Evolutionary conservation across 2,329 filamentous ascomycete genomes (phyloP).

Genomic region (Stachybotrys chartarum): DNA sequence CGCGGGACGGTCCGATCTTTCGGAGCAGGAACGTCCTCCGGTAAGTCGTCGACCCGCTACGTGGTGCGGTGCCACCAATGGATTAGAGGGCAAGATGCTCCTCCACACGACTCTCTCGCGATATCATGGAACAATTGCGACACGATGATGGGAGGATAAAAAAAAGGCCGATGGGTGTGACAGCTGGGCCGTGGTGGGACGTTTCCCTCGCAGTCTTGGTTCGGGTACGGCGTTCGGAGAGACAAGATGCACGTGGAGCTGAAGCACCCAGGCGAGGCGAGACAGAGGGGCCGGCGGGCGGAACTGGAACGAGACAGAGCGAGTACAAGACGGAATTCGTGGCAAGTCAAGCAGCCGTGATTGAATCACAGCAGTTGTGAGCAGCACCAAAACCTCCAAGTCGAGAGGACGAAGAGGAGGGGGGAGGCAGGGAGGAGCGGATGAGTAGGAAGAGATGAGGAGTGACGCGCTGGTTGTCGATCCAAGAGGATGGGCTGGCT

Average conservation of each 20-base stretch:
- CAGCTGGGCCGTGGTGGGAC: neutral
- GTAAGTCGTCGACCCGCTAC: neutral
- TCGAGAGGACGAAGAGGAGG: neutral
- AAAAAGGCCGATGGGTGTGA: neutral
- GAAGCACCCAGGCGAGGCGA: neutral
- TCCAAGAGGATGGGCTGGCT: neutral
- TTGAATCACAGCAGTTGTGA: too few relatives aligned
- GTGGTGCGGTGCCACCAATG: neutral
- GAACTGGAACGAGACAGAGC: neutral
- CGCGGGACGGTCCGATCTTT: slow-evolving; percentile 2
- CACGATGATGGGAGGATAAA: neutral
- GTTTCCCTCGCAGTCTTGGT: neutral
- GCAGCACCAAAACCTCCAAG: too few relatives aligned
- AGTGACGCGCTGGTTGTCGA: neutral
- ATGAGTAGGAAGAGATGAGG: neutral
- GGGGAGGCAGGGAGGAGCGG: neutral
- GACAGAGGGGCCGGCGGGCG: neutral
- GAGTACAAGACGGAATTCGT: neutral
- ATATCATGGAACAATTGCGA: neutral
- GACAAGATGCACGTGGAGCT: neutral
- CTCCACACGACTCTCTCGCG: neutral
- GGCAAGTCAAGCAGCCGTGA: too few relatives aligned
- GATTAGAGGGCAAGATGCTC: neutral
- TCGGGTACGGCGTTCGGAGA: neutral
- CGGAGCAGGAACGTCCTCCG: neutral